Base-by-base conservation (phyloP, 208 protist species). In the Crithidia acanthocephali region DNA sequence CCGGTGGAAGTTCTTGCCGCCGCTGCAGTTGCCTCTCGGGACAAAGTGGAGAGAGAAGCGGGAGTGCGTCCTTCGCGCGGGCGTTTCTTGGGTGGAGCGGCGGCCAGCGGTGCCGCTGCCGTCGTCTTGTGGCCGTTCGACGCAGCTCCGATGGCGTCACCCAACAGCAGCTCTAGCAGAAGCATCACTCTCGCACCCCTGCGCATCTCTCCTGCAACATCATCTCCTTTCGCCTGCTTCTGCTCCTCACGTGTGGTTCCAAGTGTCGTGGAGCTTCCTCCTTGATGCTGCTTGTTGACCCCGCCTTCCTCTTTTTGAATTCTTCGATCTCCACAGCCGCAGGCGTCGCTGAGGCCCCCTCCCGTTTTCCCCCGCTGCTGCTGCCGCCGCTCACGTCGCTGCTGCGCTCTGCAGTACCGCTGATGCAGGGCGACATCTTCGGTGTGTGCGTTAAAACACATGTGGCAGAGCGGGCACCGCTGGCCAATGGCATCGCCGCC, bases 371-470 rank as follows among this genome's bases (percentile, higher is more conserved):
- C n/a, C n/a, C 35, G 35, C 35, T 40, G 52, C 59, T 37, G 10
- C 28, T 0, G 2, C 13, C 59, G 25, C 1, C 42, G 42, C 13
- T 62, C 16, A 7, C 59, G 59, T 5, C 32, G 57, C n/a, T 58
- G 50, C 23, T 35, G 37, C 20, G 32, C 59, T 22, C 47, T 44
- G 47, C 90, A 95, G 50, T 68, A 66, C 13, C 84, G 78, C 7
- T 27, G 11, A 71, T 95, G 90, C 28, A 95, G 18, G 8, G 64
- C 66, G 16, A 79, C 69, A 44, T 95, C 90, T 37, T 86, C 79
- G 10, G 76, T 64, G 9, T 72, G 22, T 6, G 64, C 45, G 35
- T 80, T 87, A 68, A 81, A 95, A 10, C 92, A 20, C 90, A 95
- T 95, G 16, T 64, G 63, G 66, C 90, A 95, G 13, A 37, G 60